Percentiles rank a stretch among this genome's conserved stretches.
Conservation (phyloP, 2,329 filamentous ascomycete species). For the Beauveria medogensis region DNA sequence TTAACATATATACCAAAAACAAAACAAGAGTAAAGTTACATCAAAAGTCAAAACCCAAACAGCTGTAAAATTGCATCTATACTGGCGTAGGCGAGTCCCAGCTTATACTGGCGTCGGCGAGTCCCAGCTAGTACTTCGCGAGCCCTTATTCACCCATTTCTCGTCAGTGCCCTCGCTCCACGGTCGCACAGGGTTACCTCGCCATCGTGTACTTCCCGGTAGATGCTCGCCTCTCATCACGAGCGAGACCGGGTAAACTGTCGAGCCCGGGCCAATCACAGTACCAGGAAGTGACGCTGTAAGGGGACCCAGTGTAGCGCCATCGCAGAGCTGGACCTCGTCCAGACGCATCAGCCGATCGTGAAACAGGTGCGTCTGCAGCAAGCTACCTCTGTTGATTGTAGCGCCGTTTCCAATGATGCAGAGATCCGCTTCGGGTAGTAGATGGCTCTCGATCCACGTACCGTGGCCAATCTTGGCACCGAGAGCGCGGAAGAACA, state of each 20-base stretch:
- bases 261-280: slow-evolving; percentile 15
- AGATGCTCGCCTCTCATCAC: slow-evolving; percentile 18
- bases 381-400: slow-evolving; percentile 16
- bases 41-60: background rate
- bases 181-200: slow-evolving; percentile 16
- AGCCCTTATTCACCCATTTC: background rate
- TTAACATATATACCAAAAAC: background rate
- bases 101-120: slow-evolving; percentile 2
- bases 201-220: slow-evolving; percentile 15
- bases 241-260: slow-evolving; percentile 14
- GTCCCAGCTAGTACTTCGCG: slow-evolving; percentile 3
- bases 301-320: slow-evolving; percentile 15
- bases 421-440: slow-evolving; percentile 16
- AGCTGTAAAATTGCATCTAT: background rate
- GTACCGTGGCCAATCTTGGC: slow-evolving; percentile 17
- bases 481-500: slow-evolving; percentile 15
- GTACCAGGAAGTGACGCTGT: slow-evolving; percentile 16
- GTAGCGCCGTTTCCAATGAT: slow-evolving; percentile 14
- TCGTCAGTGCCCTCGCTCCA: slow-evolving; percentile 10
- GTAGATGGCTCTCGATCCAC: slow-evolving; percentile 17
- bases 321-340: slow-evolving; percentile 13
- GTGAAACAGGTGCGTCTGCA: slow-evolving; percentile 18
- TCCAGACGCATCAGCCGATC: slow-evolving; percentile 18
- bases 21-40: too few relatives aligned
- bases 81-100: slow-evolving; percentile 1